Evolutionary conservation across 257 asterid species (phyloP).

Genomic region (Ehretia macrophylla): DNA sequence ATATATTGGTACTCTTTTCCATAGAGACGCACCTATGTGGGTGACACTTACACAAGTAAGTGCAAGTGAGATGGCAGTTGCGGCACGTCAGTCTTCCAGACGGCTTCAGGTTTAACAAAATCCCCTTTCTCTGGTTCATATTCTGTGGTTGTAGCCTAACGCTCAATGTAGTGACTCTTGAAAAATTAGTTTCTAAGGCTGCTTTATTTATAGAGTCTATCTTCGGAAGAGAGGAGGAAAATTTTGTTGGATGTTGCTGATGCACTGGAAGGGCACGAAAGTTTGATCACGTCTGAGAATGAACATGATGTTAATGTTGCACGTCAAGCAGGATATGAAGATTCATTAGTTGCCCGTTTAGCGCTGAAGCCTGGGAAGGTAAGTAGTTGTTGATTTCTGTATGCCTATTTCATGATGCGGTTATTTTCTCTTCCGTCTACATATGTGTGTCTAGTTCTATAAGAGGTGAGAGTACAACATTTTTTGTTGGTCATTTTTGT

Average conservation of each 20-base stretch:
- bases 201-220: slow-evolving; percentile 43
- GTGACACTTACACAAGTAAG: slow-evolving; percentile 41
- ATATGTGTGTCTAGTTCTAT: background rate
- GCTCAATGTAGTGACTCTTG: background rate
- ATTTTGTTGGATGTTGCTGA: slow-evolving; percentile 72
- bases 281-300: slow-evolving; percentile 57
- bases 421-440: background rate
- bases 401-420: background rate
- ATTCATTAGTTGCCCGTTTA: slow-evolving; percentile 63
- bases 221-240: slow-evolving; percentile 68
- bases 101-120: slow-evolving; percentile 46
- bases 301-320: slow-evolving; percentile 69
- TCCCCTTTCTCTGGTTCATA: background rate
- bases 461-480: background rate
- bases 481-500: background rate
- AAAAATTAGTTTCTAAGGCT: background rate
- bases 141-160: background rate
- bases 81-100: slow-evolving; percentile 76
- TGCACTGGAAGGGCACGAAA: slow-evolving; percentile 66
- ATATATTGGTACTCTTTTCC: slow-evolving; percentile 70
- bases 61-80: slow-evolving; percentile 67
- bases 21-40: slow-evolving; percentile 67
- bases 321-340: slow-evolving; percentile 57
- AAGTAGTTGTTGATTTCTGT: slow-evolving; percentile 13
- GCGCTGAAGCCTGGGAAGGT: slow-evolving; percentile 78